Percentiles rank a stretch among this genome's conserved stretches.
Conservation (phyloP, 257 asterid species). For the Gentiana macrophylla region DNA sequence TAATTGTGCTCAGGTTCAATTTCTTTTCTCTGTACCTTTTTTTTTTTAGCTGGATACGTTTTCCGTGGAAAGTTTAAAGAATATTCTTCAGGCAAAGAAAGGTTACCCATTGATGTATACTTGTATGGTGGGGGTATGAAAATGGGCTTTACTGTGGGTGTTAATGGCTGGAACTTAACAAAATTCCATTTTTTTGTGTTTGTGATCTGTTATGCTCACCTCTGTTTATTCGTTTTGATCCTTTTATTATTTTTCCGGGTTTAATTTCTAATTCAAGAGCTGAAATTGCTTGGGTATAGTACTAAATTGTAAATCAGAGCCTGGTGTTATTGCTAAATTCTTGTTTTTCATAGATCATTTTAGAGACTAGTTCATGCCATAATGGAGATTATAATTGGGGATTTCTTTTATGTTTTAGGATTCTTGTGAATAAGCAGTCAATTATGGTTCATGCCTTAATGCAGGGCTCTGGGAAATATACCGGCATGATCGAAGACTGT, state of each 20-base stretch:
- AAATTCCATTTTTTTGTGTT: too few species aligned
- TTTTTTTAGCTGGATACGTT: neutral
- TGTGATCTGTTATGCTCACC: too few species aligned
- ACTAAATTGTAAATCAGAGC: too few species aligned
- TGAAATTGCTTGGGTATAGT: too few species aligned
- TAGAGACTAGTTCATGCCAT: neutral
- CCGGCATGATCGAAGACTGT: constrained; percentile 90
- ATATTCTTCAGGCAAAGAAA: neutral
- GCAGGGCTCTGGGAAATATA: constrained; percentile 83
- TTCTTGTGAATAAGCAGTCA: neutral
- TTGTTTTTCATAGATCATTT: too few species aligned
- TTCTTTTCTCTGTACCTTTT: neutral
- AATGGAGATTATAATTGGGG: neutral
- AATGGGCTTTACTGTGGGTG: too few species aligned
- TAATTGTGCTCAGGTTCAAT: constrained; percentile 60
- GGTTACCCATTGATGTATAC: neutral
- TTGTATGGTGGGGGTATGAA: neutral
- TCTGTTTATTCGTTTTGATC: too few species aligned
- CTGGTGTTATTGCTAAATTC: too few species aligned
- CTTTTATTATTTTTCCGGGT: too few species aligned
- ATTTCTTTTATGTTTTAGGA: neutral
- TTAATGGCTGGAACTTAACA: too few species aligned
- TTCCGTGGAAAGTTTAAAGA: neutral
- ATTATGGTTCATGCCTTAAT: constrained; percentile 1
- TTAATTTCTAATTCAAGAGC: too few species aligned